Evolutionary conservation across 139 green algal species (phyloP).

Genomic region (Gonium pectorale): DNA sequence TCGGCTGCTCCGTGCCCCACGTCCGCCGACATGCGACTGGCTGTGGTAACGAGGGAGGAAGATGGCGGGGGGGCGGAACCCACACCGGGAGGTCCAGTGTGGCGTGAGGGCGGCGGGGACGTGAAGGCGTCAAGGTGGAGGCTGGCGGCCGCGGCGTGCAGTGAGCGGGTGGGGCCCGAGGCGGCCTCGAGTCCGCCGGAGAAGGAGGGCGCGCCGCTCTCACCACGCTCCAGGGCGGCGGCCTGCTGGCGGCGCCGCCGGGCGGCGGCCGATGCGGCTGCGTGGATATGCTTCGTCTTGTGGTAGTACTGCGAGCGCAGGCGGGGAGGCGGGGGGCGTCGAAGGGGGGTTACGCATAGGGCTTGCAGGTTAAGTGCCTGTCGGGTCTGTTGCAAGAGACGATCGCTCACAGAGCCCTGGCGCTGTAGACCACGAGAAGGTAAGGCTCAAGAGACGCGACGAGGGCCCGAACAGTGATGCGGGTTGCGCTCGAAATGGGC

Average conservation of each 20-base stretch:
- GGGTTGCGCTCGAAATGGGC: too few relatives aligned
- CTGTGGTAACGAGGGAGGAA: too few relatives aligned
- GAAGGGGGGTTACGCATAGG: too few relatives aligned
- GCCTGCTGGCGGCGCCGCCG: background rate
- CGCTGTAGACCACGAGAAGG: too few relatives aligned
- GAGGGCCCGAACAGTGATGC: too few relatives aligned
- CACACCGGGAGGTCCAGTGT: background rate
- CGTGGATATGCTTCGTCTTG: slow-evolving; percentile 47
- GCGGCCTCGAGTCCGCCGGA: background rate
- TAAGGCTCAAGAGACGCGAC: too few relatives aligned
- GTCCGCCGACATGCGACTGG: background rate
- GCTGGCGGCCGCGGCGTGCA: background rate
- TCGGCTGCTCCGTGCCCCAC: background rate
- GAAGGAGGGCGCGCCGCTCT: background rate
- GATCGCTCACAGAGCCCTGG: too few relatives aligned
- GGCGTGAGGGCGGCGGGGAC: background rate
- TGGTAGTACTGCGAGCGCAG: slow-evolving; percentile 51
- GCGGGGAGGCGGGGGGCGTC: too few relatives aligned
- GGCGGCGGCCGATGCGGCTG: background rate
- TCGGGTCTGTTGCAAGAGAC: too few relatives aligned
- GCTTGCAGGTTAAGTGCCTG: too few relatives aligned
- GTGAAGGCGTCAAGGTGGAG: background rate
- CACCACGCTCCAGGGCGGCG: background rate
- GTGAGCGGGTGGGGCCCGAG: background rate
- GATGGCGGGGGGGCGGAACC: too few relatives aligned